Conservation (phyloP, 495 filamentous ascomycete genomes). For the Penicillium cataractarum region DNA sequence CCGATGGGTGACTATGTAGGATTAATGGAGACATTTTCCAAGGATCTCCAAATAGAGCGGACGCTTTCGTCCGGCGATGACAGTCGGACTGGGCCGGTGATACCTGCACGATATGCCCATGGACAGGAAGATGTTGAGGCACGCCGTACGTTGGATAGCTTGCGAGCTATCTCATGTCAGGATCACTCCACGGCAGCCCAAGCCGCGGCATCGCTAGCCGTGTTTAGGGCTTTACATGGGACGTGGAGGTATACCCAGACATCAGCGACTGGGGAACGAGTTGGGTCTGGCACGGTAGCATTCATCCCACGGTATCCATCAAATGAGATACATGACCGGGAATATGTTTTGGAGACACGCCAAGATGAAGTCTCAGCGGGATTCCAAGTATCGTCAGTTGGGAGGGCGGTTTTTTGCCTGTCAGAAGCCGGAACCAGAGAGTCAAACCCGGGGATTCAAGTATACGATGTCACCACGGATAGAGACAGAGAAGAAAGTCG, state of each 20-base stretch:
- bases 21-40: slow-evolving; percentile 71
- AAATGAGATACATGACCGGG: slow-evolving; percentile 25
- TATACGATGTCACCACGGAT: slow-evolving; percentile 8
- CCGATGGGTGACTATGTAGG: slow-evolving; percentile 83
- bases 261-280: slow-evolving; percentile 21
- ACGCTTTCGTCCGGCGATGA: slow-evolving; percentile 9
- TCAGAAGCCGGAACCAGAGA: slow-evolving; percentile 9
- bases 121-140: slow-evolving; percentile 7
- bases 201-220: slow-evolving; percentile 43
- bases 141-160: slow-evolving; percentile 23
- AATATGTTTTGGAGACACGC: slow-evolving; percentile 35
- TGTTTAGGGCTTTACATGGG: slow-evolving; percentile 76
- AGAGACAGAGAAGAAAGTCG: background rate
- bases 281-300: slow-evolving; percentile 53
- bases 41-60: slow-evolving; percentile 47
- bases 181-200: slow-evolving; percentile 4
- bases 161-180: slow-evolving; percentile 21
- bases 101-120: slow-evolving; percentile 41
- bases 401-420: slow-evolving; percentile 21
- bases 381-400: background rate
- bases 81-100: slow-evolving; percentile 32
- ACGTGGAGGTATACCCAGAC: slow-evolving; percentile 64
- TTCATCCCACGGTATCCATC: slow-evolving; percentile 61
- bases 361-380: background rate
- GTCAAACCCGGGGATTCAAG: slow-evolving; percentile 13